Base-by-base conservation (phyloP, 805 yeast species). In the Candida tibetensis region DNA sequence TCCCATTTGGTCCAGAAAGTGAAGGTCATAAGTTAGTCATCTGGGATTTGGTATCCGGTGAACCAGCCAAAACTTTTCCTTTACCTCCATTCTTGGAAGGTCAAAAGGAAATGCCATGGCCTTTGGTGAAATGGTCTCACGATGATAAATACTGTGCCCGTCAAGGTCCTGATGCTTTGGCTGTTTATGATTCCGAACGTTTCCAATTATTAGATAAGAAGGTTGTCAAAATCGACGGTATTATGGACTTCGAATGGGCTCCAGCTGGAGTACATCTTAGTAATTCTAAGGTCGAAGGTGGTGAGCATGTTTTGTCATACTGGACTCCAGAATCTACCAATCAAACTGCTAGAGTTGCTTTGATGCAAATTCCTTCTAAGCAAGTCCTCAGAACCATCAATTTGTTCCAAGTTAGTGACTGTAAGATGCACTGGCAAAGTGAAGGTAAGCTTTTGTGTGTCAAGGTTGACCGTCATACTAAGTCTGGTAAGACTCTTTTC, bases 281-380 rank as follows among this genome's bases (percentile, higher is more conserved):
- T 31, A 77, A 75, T 41, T 66, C 78, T 38, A 74, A 68, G 41
- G 69, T 60, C 28, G 78, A 73, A 41, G 74, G 71, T 30, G 75
- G 74, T 37, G 81, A 81, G 40, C 82, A 82, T 52, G 68, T 89
- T 25, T 74, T 93, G 50, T 81, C 95, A 22, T 93, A 83, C 71
- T 93, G 99, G 99, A 89, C 96, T 32, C 99, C 99, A 39, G 99
- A 93, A 70, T 69, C 81, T 37, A 64, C 75, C 46, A 91, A 93
- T 65, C 96, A 90, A 71, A 85, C 96, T 31, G 97, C 99, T 19
- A 84, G 95, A 63, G 98, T 91, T 41, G 79, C 95, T 17, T 68
- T 93, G 46, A 82, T 93, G 81, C 88, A 86, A 55, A 77, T 90
- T 38, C 95, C 96, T 42, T 73, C 88, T 18, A 85, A 83, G 62